phyloP scores from a whole-genome alignment of 345 rosid genomes.

The Gossypium arboreum region DNA sequence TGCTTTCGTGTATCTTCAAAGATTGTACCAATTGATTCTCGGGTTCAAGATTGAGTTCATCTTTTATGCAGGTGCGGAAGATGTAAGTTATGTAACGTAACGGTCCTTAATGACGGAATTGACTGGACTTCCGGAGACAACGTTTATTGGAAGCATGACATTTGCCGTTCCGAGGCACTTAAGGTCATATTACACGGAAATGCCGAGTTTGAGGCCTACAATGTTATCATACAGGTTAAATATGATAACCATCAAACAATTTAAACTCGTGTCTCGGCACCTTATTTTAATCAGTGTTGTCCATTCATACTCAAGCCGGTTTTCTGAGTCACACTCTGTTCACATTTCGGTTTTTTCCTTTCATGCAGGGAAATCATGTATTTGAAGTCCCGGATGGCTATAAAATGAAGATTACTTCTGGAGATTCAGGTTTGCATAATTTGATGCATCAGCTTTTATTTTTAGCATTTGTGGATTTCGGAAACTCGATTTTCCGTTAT shows the following conservation, averaged over 20 bases:
- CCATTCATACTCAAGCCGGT: neutral
- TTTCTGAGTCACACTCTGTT: neutral
- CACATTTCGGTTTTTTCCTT: neutral
- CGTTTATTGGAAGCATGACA: conserved; percentile 83
- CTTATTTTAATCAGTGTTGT: neutral
- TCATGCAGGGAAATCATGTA: conserved; percentile 67
- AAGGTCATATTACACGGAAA: conserved; percentile 79
- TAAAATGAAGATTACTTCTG: conserved; percentile 57
- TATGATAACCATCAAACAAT: neutral
- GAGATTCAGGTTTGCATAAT: conserved; percentile 46
- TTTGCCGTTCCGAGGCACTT: conserved; percentile 55
- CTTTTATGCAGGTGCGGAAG: conserved; percentile 65
- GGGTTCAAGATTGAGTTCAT: conserved; percentile 8
- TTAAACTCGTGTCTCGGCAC: neutral
- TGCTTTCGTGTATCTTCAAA: conserved; percentile 13
- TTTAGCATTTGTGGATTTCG: neutral
- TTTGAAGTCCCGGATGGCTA: conserved; percentile 88
- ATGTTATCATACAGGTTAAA: conserved; percentile 67
- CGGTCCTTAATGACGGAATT: conserved; percentile 68
- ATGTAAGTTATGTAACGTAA: conserved; percentile 71
- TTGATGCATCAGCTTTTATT: neutral
- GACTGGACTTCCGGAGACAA: conserved; percentile 69
- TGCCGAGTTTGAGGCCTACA: conserved; percentile 84
- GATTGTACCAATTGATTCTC: neutral
- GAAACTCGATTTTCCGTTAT: neutral